A percentile compares a stretch with the other conserved stretches of the same genome.
Evolutionary conservation across 768 basidiomycete species (phyloP).

Genomic region (Strobilomyces dryophilus): DNA sequence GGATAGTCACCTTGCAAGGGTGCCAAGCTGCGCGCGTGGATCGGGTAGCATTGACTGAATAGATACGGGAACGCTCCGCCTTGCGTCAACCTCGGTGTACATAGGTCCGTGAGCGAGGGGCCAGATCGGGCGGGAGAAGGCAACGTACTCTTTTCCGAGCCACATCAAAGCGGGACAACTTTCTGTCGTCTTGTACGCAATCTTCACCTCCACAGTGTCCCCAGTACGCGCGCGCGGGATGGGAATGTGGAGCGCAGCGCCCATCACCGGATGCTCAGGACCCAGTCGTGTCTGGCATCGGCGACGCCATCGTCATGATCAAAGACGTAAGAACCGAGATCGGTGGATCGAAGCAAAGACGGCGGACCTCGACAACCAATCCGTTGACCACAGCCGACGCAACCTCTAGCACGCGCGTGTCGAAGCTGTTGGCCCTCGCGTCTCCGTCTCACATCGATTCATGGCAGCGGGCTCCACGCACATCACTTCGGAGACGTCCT

Average conservation of each 20-base stretch:
- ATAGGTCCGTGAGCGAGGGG: neutral
- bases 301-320: neutral
- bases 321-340: neutral
- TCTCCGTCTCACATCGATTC: neutral
- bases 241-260: slow-evolving; percentile 65
- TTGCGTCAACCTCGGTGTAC: slow-evolving; percentile 70
- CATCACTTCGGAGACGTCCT: slow-evolving; percentile 41
- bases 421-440: too few relatives aligned
- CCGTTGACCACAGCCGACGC: slow-evolving; percentile 41
- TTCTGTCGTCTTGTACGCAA: slow-evolving; percentile 71
- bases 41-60: slow-evolving; percentile 93
- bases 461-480: slow-evolving; percentile 12
- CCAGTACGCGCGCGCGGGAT: slow-evolving; percentile 39
- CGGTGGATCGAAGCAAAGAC: neutral
- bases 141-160: slow-evolving; percentile 48
- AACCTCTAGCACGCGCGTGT: too few relatives aligned
- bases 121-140: too few relatives aligned
- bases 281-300: slow-evolving; percentile 53
- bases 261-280: slow-evolving; percentile 65
- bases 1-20: slow-evolving; percentile 34
- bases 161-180: slow-evolving; percentile 51
- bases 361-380: slow-evolving; percentile 38
- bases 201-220: slow-evolving; percentile 40
- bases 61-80: slow-evolving; percentile 84
- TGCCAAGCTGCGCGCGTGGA: slow-evolving; percentile 74